Evolutionary conservation across 805 yeast genomes (phyloP), one percentile per base, ranked within the genome.

Genomic region (Cyberlindnera veronae): DNA sequence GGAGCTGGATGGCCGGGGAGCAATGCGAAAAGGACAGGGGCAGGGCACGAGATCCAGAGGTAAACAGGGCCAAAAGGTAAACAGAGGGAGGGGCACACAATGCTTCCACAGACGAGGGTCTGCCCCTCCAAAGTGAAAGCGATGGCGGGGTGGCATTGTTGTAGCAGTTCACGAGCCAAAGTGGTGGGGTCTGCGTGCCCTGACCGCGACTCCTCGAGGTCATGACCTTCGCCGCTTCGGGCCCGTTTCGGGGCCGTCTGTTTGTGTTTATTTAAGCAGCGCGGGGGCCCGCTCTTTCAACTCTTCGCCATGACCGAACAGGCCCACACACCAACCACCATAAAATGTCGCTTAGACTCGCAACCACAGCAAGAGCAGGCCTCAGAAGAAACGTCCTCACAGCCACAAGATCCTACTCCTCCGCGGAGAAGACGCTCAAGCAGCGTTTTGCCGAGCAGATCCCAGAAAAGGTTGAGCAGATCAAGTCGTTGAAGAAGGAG

Each of bases 371-470:
- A 32, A 45, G 46, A 39, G 42, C 46, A 15, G 19, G 15, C 18
- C 45, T 41, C 34, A 45, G 39, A 38, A 45, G 38, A 40, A 33
- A 36, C 41, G 17, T 43, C 33, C 35, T 44, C 40, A 12, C 29
- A 12, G 55, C 55, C 31, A 41, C 51, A 22, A 56, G 60, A 55
- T 39, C 48, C n/a, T 55, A 55, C 49, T 49, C 58, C 18, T 39
- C 54, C 15, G 35, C 47, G n/a, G 64, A 60, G 40, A 62, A 77
- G 74, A 81, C 96, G 50, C 76, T 93, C 58, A 93, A 93, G 70
- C 95, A 93, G 69, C 82, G 95, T 64, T 90, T 93, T 63, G 95
- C 89, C 42, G 95, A 87, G 62, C 74, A 87, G 53, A 78, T 90
- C 64, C 98, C 98, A 53, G 89, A 77, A 60, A 86, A 86, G 74